Evolutionary conservation across 2,329 filamentous ascomycete species (phyloP).

Genomic region (Xylariaceae sp.): DNA sequence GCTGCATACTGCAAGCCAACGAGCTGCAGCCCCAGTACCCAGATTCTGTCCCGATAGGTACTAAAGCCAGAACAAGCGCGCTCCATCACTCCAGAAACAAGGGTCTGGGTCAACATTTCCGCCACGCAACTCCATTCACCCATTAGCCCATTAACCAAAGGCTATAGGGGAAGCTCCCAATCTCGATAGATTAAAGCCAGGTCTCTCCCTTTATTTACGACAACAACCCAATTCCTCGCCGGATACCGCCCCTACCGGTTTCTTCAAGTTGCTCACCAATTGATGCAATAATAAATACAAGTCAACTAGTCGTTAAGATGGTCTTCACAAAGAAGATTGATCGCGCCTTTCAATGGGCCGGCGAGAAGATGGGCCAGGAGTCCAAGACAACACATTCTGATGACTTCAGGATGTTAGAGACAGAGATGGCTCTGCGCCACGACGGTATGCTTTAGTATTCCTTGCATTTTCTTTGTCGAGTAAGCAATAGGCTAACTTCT

Average conservation of each 20-base stretch:
- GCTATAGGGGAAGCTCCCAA: constrained; percentile 6
- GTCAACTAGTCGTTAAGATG: constrained; percentile 47
- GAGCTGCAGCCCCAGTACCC: too few relatives aligned
- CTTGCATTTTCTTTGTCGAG: background rate
- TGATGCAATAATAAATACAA: constrained; percentile 13
- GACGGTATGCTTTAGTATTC: constrained; percentile 69
- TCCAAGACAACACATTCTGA: constrained; percentile 86
- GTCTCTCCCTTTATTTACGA: constrained; percentile 1
- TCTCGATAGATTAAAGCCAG: constrained; percentile 15
- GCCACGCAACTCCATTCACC: constrained; percentile 9
- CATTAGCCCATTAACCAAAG: too few relatives aligned
- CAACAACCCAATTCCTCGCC: background rate
- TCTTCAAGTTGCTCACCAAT: constrained; percentile 6
- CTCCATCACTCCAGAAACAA: constrained; percentile 14
- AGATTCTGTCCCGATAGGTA: too few relatives aligned
- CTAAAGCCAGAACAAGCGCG: too few relatives aligned
- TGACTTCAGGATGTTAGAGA: constrained; percentile 88
- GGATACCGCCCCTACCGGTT: background rate
- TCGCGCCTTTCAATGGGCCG: constrained; percentile 96
- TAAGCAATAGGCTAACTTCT: background rate
- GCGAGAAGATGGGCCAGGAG: constrained; percentile 94
- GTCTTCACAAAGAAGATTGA: constrained; percentile 84
- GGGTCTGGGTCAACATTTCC: constrained; percentile 10
- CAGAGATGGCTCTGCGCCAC: constrained; percentile 87
- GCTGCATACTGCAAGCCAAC: constrained; percentile 13